A percentile compares a stretch with the other conserved stretches of the same genome.
These are phyloP conservation scores for Penicillium sp. DNA, from an alignment of 2,329 filamentous ascomycete genomes.

Conservation along the genomic window DNA sequence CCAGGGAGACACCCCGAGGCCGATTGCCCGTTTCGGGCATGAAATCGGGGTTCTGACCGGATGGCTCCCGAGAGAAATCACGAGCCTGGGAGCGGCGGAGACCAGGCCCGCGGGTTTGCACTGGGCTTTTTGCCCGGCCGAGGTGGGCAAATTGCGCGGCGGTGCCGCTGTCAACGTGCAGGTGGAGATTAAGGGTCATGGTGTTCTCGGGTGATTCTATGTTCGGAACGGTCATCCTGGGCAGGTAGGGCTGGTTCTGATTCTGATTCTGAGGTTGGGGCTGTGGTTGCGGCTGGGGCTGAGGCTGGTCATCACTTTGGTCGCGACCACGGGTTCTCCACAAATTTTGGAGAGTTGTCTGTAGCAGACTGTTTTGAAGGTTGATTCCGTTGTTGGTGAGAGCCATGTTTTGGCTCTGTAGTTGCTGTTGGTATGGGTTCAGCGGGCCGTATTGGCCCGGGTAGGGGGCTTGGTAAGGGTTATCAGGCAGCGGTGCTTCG, in stretches of 20 bases:
- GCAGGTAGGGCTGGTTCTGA: neutral
- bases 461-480: slow-evolving; percentile 3
- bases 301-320: neutral
- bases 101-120: neutral
- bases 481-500: slow-evolving; percentile 4
- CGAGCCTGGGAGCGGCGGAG: neutral
- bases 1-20: neutral
- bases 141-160: neutral
- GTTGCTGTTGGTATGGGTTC: slow-evolving; percentile 13
- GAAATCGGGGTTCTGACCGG: neutral
- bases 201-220: neutral
- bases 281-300: neutral
- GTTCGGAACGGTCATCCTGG: neutral
- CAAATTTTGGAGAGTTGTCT: slow-evolving; percentile 2
- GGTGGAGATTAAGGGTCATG: neutral
- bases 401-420: neutral
- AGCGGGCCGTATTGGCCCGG: slow-evolving; percentile 10
- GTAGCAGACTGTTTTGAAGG: slow-evolving; percentile 9
- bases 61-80: neutral
- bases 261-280: neutral
- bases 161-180: neutral
- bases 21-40: neutral
- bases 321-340: neutral
- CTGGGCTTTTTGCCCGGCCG: neutral
- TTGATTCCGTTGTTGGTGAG: slow-evolving; percentile 11